Base-by-base conservation (phyloP, 2,329 filamentous ascomycete genomes). In the Phymatotrichopsis omnivora region DNA sequence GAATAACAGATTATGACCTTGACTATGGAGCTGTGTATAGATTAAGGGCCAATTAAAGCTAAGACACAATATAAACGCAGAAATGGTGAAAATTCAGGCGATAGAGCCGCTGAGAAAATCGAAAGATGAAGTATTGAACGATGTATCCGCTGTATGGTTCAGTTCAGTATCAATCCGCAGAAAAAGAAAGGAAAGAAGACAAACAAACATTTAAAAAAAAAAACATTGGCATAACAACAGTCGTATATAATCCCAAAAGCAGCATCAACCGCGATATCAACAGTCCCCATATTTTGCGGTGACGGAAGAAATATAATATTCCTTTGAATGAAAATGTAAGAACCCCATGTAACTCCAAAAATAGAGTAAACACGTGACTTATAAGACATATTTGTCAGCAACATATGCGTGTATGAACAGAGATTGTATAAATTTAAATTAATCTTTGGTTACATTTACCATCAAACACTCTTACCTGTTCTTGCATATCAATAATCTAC, bases 241-340 rank as follows among this genome's bases (percentile, higher is more conserved):
- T 74, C 7, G 79, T 63, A 11, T 83, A 85, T 2, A 94, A 72
- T 1, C 73, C 71, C 39, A 93, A 56, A n/a, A 56, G 43, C 5
- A 50, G 55, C 2, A 68, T 62, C 27, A 79, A 65, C 41, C 72
- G 73, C n/a, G 68, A 65, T 20, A 68, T 64, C 35, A 81, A 67
- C 0, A 77, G 78, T 32, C 67, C 67, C 71, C 74, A 76, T 51
- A 81, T 69, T 25, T 66, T 64, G 53, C 68, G 70, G 62, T 80
- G 73, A 8, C 69, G 64, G 56, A 70, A 56, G 57, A 78, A 75
- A 64, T 77, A 80, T 54, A 69, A 59, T 42, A 80, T 72, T 20
- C 77, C 77, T 73, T 78, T 86, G 64, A 95, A 71, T 20, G 89
- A 89, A 64, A 94, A 95, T 53, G 61, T 91, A 94, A 19, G 86